These are phyloP conservation scores for Linum usitatissimum DNA, from an alignment of 345 rosid species.

Conservation along the genomic window DNA sequence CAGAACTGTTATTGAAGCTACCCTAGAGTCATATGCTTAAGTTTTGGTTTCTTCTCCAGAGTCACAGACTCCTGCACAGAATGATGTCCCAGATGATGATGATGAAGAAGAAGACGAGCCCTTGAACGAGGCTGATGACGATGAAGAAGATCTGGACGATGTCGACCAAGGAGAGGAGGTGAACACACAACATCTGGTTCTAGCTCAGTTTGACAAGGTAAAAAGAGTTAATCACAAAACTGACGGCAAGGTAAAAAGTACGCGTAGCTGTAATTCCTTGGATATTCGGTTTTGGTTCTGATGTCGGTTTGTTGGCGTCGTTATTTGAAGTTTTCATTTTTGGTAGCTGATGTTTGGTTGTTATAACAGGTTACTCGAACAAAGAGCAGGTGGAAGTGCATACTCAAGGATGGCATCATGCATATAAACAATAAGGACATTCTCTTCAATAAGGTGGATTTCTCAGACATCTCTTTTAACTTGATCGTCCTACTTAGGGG, in stretches of 20 bases:
- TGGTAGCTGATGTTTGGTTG: too few species aligned
- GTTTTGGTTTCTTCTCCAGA: not conserved
- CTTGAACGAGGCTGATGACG: slow-evolving; percentile 3
- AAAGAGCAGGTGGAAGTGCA: slow-evolving; percentile 95
- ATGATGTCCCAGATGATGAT: not conserved
- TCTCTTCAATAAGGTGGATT: slow-evolving; percentile 78
- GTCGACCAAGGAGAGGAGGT: slow-evolving; percentile 3
- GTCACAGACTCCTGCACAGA: not conserved
- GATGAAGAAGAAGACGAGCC: not conserved
- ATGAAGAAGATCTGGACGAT: slow-evolving; percentile 1
- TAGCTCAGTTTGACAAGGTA: slow-evolving; percentile 6
- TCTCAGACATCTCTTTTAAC: not conserved
- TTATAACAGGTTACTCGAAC: slow-evolving; percentile 72
- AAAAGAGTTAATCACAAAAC: not conserved
- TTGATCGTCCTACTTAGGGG: not conserved
- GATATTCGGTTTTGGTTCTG: not conserved
- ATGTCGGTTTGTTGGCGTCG: slow-evolving; percentile 6
- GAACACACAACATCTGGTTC: slow-evolving; percentile 1
- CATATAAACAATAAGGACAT: slow-evolving; percentile 88
- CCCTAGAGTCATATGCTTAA: not conserved
- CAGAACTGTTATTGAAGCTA: not conserved
- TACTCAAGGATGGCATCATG: slow-evolving; percentile 93
- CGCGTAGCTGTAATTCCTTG: too few species aligned
- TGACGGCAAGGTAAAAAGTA: too few species aligned
- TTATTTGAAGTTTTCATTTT: too few species aligned